A percentile compares a stretch with the other conserved stretches of the same genome.
Evolutionary conservation across 2,329 filamentous ascomycete species (phyloP).

Genomic region (Helminthosporium solani): DNA sequence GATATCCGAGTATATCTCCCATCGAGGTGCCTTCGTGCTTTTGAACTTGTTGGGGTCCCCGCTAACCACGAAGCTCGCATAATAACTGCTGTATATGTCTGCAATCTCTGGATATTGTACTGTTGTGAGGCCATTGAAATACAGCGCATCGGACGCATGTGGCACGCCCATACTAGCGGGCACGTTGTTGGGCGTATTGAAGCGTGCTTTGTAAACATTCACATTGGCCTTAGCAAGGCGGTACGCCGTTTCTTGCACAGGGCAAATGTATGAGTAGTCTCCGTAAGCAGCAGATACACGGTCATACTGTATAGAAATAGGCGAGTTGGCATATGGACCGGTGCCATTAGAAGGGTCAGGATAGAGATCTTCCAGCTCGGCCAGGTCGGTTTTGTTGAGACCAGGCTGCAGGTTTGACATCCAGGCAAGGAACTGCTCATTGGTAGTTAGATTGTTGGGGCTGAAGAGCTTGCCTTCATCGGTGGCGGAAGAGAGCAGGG

Average conservation of each 20-base stretch:
- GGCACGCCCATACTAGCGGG: slow-evolving; percentile 32
- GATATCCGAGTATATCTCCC: slow-evolving; percentile 29
- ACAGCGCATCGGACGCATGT: slow-evolving; percentile 32
- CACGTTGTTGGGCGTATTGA: slow-evolving; percentile 36
- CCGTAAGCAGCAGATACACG: slow-evolving; percentile 47
- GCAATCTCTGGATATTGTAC: slow-evolving; percentile 33
- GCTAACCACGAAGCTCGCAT: slow-evolving; percentile 38
- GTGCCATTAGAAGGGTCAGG: slow-evolving; percentile 22
- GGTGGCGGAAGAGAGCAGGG: slow-evolving; percentile 40
- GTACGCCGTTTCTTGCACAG: slow-evolving; percentile 35
- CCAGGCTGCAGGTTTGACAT: slow-evolving; percentile 32
- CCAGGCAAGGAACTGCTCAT: slow-evolving; percentile 39
- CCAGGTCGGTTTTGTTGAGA: slow-evolving; percentile 29
- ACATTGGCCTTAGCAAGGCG: slow-evolving; percentile 22
- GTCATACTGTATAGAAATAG: slow-evolving; percentile 46
- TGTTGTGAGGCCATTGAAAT: slow-evolving; percentile 32
- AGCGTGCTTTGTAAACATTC: slow-evolving; percentile 38
- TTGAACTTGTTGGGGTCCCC: slow-evolving; percentile 37
- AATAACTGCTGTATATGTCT: slow-evolving; percentile 37
- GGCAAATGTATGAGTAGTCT: slow-evolving; percentile 40
- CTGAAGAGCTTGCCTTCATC: slow-evolving; percentile 37
- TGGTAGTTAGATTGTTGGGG: slow-evolving; percentile 35
- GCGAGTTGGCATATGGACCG: slow-evolving; percentile 28
- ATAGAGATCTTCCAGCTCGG: slow-evolving; percentile 32
- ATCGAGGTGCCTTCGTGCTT: slow-evolving; percentile 21